Base-by-base conservation (phyloP, 2,329 filamentous ascomycete genomes). In the Colletotrichum sansevieriae region DNA sequence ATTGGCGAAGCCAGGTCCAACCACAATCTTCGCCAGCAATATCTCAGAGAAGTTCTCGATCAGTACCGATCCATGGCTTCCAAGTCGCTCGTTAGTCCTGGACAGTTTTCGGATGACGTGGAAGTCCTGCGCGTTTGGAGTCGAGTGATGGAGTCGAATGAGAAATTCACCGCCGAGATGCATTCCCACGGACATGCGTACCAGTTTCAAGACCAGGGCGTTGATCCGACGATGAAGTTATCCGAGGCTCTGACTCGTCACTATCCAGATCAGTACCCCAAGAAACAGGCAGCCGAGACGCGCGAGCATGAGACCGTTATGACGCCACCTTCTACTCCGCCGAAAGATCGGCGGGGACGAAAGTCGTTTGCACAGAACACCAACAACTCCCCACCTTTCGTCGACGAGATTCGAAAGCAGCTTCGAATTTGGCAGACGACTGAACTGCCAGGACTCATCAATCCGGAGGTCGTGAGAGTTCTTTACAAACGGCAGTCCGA, bases 401-500 rank as follows among this genome's bases (percentile, higher is more conserved):
- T 72, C 9, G 41, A 62, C 0, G 63, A 73, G 18, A 80, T 81
- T 15, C 65, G 70, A 2, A 46, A 56, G 1, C 72, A 78, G 29
- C 72, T 81, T 4, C 22, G 41, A 0, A 60, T 70, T 0, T 78
- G 76, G 37, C 74, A 76, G 35, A 75, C 74, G 2, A 75, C 72
- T 13, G 74, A 78, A 8, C 76, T 81, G 0, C 74, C 76, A 0
- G 78, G 78, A 0, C 69, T 81, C 8, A 47, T 77, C 12, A 78
- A 81, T 52, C 77, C 78, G 0, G 71, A 75, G 0, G 73, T 80
- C 1, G 73, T 79, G 18, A 72, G 71, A 2, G 71, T 71, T 0
- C 73, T 81, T 5, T 80, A 77, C 51, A 71, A 66, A 22, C 70
- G 71, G 25, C 79, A 81, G 52, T 78, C 78, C 0, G 52, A 68